Evolutionary conservation across 331 rosid species (phyloP).

Genomic region (Prunus yedoensis): DNA sequence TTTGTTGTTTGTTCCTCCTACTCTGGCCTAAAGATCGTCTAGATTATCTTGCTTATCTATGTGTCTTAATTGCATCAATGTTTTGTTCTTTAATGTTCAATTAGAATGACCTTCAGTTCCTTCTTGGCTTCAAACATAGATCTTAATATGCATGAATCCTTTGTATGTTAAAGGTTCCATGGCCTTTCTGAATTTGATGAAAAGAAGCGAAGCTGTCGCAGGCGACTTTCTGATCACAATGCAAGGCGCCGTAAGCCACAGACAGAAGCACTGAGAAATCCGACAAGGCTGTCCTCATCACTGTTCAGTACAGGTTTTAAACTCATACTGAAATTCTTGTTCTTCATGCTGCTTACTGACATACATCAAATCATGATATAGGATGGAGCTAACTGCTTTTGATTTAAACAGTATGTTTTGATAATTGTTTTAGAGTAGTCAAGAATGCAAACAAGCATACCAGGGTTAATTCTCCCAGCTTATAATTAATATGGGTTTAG

Average conservation of each 20-base stretch:
- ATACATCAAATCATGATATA: not conserved
- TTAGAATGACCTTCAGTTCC: slow-evolving; percentile 20
- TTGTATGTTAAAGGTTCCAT: slow-evolving; percentile 73
- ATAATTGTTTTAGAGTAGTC: not conserved
- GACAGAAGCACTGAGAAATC: slow-evolving; percentile 48
- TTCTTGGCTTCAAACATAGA: slow-evolving; percentile 1
- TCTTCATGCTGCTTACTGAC: not conserved
- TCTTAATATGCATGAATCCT: slow-evolving; percentile 15
- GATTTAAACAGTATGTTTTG: not conserved
- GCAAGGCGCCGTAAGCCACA: slow-evolving; percentile 97
- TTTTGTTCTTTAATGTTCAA: not conserved
- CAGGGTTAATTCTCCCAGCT: not conserved
- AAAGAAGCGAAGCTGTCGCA: slow-evolving; percentile 89
- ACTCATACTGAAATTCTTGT: not conserved
- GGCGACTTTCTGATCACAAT: slow-evolving; percentile 90
- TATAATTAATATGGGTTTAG: not conserved
- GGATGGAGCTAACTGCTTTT: not conserved
- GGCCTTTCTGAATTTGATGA: slow-evolving; percentile 79
- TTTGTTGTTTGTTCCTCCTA: not conserved
- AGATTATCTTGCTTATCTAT: not conserved
- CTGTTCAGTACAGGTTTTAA: slow-evolving; percentile 45
- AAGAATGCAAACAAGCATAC: not conserved
- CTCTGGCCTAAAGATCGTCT: not conserved
- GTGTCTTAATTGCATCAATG: not conserved
- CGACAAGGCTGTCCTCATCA: slow-evolving; percentile 52